Conservation (phyloP, 768 basidiomycete genomes). For the Daedaleopsis sinensis region DNA sequence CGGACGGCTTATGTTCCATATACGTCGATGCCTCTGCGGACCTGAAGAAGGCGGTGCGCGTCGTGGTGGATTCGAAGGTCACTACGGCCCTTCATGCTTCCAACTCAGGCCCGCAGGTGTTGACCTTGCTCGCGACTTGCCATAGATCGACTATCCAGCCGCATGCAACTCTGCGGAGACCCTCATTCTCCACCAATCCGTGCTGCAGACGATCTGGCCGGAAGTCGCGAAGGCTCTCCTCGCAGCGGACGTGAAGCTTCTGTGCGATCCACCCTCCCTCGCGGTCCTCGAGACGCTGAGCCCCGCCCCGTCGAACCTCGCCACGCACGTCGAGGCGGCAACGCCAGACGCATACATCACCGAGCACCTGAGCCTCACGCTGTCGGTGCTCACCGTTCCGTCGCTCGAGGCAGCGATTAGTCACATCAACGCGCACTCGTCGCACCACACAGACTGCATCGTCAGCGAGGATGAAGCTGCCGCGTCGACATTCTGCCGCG, state of each 20-base stretch:
- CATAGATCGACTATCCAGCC: constrained; percentile 89
- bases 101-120: no score
- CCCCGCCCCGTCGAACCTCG: constrained; percentile 36
- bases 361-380: constrained; percentile 85
- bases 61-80: constrained; percentile 93
- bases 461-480: constrained; percentile 77
- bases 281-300: constrained; percentile 50
- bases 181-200: constrained; percentile 77
- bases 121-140: neutral
- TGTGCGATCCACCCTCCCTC: constrained; percentile 75
- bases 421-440: constrained; percentile 92
- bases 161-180: constrained; percentile 96
- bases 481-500: constrained; percentile 76
- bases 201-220: constrained; percentile 80
- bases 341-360: constrained; percentile 72
- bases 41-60: constrained; percentile 73
- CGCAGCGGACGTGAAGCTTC: constrained; percentile 67
- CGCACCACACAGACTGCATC: constrained; percentile 94
- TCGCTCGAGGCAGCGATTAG: constrained; percentile 75
- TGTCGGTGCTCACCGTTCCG: constrained; percentile 78
- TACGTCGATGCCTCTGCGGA: constrained; percentile 87
- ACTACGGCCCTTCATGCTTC: neutral
- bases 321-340: constrained; percentile 54
- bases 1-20: constrained; percentile 91
- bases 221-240: constrained; percentile 75